Evolutionary conservation across 2,329 filamentous ascomycete species (phyloP).

Genomic region (Aureobasidium sp.): DNA sequence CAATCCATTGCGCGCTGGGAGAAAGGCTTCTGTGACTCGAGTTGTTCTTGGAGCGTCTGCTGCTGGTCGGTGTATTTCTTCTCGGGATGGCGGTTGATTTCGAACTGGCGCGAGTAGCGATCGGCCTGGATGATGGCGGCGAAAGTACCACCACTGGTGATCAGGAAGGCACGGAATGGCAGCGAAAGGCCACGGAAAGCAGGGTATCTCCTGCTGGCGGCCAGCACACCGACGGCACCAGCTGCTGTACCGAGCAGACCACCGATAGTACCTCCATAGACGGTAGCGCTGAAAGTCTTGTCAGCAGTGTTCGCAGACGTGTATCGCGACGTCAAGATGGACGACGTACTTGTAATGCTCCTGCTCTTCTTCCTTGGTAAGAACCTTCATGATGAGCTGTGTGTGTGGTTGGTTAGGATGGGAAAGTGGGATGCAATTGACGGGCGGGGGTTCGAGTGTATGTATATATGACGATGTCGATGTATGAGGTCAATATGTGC

Average conservation of each 20-base stretch:
- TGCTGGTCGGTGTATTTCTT: conserved; percentile 57
- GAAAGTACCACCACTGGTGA: conserved; percentile 75
- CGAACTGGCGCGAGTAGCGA: conserved; percentile 59
- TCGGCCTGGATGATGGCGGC: conserved; percentile 78
- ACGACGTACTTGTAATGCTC: conserved; percentile 66
- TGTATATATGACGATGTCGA: background rate
- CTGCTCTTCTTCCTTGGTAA: conserved; percentile 86
- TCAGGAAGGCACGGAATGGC: conserved; percentile 84
- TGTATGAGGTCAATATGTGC: conserved; percentile 3
- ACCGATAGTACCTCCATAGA: conserved; percentile 71
- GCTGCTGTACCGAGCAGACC: conserved; percentile 57
- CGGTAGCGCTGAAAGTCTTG: conserved; percentile 47
- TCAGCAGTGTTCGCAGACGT: conserved; percentile 12
- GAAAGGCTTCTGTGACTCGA: conserved; percentile 46
- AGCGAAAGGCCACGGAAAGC: conserved; percentile 75
- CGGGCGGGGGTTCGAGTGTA: background rate
- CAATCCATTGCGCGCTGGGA: conserved; percentile 59
- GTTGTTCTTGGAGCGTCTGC: conserved; percentile 46
- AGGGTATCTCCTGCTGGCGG: conserved; percentile 61
- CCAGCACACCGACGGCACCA: conserved; percentile 59
- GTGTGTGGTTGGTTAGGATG: background rate
- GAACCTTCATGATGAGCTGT: conserved; percentile 69
- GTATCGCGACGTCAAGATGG: background rate
- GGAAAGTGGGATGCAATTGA: background rate
- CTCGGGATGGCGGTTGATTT: conserved; percentile 59